A percentile compares a stretch with the other conserved stretches of the same genome.
Evolutionary conservation across 2,329 filamentous ascomycete genomes (phyloP).

Genomic region (Ceratocystis diversiconidia): DNA sequence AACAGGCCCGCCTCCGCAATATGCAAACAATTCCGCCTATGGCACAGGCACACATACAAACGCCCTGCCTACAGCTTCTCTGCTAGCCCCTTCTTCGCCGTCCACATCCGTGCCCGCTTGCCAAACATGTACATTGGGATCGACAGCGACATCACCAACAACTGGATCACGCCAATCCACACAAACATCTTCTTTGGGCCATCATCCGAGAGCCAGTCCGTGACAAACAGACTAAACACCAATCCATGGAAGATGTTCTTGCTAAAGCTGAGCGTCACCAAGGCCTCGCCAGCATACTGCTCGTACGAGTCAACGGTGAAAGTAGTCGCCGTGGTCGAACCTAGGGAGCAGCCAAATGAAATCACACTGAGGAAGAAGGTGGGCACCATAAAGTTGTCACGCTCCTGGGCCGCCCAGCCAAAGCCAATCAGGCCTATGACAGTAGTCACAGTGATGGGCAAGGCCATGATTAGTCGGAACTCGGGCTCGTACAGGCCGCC

Average conservation of each 20-base stretch:
- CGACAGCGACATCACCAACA: conserved; percentile 57
- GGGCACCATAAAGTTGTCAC: conserved; percentile 76
- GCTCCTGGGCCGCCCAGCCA: conserved; percentile 72
- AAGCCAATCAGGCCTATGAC: conserved; percentile 84
- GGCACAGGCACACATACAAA: background rate
- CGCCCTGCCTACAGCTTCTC: conserved; percentile 43
- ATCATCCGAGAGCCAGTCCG: conserved; percentile 61
- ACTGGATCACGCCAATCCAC: conserved; percentile 72
- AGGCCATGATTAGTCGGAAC: conserved; percentile 76
- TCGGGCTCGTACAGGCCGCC: conserved; percentile 93
- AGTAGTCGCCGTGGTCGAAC: conserved; percentile 81
- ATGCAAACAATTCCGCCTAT: background rate
- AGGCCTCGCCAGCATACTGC: conserved; percentile 82
- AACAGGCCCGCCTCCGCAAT: background rate
- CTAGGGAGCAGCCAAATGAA: conserved; percentile 82
- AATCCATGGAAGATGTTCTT: conserved; percentile 91
- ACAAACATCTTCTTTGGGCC: conserved; percentile 69
- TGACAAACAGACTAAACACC: conserved; percentile 78
- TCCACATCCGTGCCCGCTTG: conserved; percentile 89
- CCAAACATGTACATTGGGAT: conserved; percentile 92
- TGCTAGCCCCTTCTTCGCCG: conserved; percentile 71
- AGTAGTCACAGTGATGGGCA: conserved; percentile 64
- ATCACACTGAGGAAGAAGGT: conserved; percentile 87
- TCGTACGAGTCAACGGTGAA: conserved; percentile 90
- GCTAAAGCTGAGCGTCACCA: conserved; percentile 86